A percentile compares a stretch with the other conserved stretches of the same genome.
Evolutionary conservation across 2,329 filamentous ascomycete species (phyloP).

Genomic region (Blastomyces parvus): DNA sequence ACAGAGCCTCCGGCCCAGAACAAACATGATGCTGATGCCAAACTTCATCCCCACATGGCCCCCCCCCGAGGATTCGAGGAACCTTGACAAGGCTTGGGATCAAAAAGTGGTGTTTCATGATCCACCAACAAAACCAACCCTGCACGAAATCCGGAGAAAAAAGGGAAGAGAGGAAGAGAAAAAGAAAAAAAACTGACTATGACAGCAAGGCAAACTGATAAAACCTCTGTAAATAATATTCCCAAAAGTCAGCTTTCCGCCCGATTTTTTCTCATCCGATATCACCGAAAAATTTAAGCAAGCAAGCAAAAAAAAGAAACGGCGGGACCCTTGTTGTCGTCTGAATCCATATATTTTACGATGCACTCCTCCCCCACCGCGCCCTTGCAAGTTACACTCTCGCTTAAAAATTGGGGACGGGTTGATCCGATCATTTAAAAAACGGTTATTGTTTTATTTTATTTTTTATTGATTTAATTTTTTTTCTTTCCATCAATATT

Average conservation of each 20-base stretch:
- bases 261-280: not conserved
- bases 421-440: not conserved
- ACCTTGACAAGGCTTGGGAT: not conserved
- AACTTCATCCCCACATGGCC: not conserved
- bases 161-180: not conserved
- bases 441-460: too few species aligned
- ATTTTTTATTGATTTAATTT: too few species aligned
- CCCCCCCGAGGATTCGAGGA: not conserved
- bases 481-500: not conserved
- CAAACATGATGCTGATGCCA: not conserved
- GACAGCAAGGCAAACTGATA: not conserved
- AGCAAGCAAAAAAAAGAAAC: not conserved
- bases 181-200: not conserved
- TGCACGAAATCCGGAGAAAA: not conserved
- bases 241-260: not conserved
- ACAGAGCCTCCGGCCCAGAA: not conserved
- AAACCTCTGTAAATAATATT: not conserved
- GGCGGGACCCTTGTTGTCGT: not conserved
- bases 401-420: conserved; percentile 2
- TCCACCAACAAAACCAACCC: not conserved
- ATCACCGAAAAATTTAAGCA: not conserved
- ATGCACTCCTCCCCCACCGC: not conserved
- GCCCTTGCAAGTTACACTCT: not conserved
- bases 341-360: not conserved
- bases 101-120: not conserved